Evolutionary conservation across 768 basidiomycete genomes (phyloP), one percentile per base, ranked within the genome.

Genomic region (Suillus variegatus): DNA sequence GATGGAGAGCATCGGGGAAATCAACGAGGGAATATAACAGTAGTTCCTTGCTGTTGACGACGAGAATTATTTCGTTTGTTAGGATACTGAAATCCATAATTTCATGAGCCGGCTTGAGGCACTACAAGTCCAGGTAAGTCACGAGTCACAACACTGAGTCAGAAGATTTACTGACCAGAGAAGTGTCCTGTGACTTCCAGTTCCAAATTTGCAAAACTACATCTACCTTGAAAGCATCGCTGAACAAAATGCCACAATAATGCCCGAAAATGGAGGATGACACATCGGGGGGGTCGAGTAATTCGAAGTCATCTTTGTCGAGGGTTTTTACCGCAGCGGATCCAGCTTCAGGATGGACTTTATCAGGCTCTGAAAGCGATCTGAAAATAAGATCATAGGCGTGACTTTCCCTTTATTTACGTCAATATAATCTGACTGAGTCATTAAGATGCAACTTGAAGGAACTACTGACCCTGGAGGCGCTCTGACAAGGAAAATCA

Each of bases 271-370:
- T n/a, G 12, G 20, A 36, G 35, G 14, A 35, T 13, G 20, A 2
- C 32, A 10, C 12, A 47, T 9, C 10, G 4, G 10, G 6, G 12
- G 10, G 6, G 10, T 7, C 6, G 54, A 36, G n/a, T 6, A 13
- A 36, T 12, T 36, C 22, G 22, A 25, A 14, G 25, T 25, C 22
- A 3, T 22, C 5, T 10, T 49, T 22, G n/a, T 49, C 12, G 13
- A 49, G 13, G 13, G 49, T 25, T 28, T 28, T 28, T 14, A 16
- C 49, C 6, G 1, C 6, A 16, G 49, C 3, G 25, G 9, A 38
- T 38, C 25, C 72, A 73, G 66, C 61, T 73, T 63, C 64, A 62
- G 64, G 64, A 64, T 57, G 68, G 65, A 25, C 14, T 51, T 51
- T 13, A 14, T 49, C 12, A 32, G 32, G 32, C 13, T 22, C 47